Evolutionary conservation across 202 grass and related monocot species (phyloP).

Genomic region (Elaeis oleifera): DNA sequence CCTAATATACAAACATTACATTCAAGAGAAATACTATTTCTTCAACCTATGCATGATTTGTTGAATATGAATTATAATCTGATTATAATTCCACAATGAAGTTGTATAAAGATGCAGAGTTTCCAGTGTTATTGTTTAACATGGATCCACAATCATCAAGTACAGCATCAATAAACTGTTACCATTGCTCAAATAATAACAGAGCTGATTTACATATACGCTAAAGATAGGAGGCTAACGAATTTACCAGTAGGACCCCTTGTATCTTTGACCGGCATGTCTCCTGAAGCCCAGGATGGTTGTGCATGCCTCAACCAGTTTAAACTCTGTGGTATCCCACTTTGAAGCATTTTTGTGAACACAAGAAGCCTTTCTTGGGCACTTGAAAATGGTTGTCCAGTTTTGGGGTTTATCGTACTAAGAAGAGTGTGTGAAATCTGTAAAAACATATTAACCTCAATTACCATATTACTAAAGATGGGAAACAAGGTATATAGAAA

Average conservation of each 20-base stretch:
- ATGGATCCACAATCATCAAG: too few relatives aligned
- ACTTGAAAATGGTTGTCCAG: constrained; percentile 49
- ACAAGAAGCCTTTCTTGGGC: constrained; percentile 59
- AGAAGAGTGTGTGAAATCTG: constrained; percentile 87
- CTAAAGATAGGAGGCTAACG: neutral
- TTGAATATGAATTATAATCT: too few relatives aligned
- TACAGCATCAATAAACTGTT: too few relatives aligned
- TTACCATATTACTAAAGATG: neutral
- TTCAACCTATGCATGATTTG: too few relatives aligned
- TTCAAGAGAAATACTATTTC: too few relatives aligned
- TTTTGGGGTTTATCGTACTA: constrained; percentile 65
- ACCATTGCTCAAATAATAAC: too few relatives aligned
- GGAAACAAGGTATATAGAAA: constrained; percentile 2
- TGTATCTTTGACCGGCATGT: constrained; percentile 27
- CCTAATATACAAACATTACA: too few relatives aligned
- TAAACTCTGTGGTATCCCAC: constrained; percentile 57
- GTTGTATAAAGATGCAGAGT: too few relatives aligned
- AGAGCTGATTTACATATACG: too few relatives aligned
- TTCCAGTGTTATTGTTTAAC: too few relatives aligned
- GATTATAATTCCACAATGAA: too few relatives aligned
- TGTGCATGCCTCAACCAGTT: constrained; percentile 36
- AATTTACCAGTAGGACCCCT: constrained; percentile 31
- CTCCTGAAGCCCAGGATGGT: constrained; percentile 24
- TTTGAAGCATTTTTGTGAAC: constrained; percentile 88
- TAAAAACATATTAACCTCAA: constrained; percentile 16